Base-by-base conservation (phyloP, 495 filamentous ascomycete genomes). In the Aspergillus egyptiacus region DNA sequence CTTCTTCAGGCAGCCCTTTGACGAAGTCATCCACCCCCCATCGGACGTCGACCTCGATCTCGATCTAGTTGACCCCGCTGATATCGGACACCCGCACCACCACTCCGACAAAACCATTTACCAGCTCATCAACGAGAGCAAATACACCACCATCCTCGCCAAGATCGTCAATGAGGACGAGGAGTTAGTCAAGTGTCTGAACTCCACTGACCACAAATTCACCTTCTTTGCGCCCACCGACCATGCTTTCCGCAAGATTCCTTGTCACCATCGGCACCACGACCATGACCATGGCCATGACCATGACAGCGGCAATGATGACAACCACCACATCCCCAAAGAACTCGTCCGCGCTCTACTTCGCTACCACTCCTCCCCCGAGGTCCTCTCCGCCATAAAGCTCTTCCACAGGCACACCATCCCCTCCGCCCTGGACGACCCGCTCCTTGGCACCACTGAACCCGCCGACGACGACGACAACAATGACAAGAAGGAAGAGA, bases 141-240 rank as follows among this genome's bases (percentile, higher is more conserved):
- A 86, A 51, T 78, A 89, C 68, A 89, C 86, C 17, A 82, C 77
- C 27, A 86, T 80, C 62, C 80, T 95, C 33, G 81, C 83, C 17
- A 73, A 81, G 52, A 71, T 93, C 25, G 74, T 95, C 64, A 75
- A 84, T 45, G 73, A 86, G 48, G 78, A 84, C 63, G 67, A 76
- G 5, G 81, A 91, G 20, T 69, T 96, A 14, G 80, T 88, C 28
- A 56, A 80, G 15, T 59, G 79, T 13, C 79, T 96, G 35, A 85
- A 91, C 56, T 74, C 79, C 54, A 89, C 82, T 5, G 58, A 72
- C 18, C 65, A 74, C 14, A 90, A 93, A 57, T 75, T 83, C 59
- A 95, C 90, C 3, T 62, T 90, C 51, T 93, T 96, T 55, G 84
- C 86, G 17, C 88, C 89, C 2, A 82, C 79, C 3, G 82, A 95